Percentiles rank a stretch among this genome's conserved stretches.
phyloP scores from a whole-genome alignment of 768 basidiomycete genomes.

The Sarcomyxa edulis region DNA sequence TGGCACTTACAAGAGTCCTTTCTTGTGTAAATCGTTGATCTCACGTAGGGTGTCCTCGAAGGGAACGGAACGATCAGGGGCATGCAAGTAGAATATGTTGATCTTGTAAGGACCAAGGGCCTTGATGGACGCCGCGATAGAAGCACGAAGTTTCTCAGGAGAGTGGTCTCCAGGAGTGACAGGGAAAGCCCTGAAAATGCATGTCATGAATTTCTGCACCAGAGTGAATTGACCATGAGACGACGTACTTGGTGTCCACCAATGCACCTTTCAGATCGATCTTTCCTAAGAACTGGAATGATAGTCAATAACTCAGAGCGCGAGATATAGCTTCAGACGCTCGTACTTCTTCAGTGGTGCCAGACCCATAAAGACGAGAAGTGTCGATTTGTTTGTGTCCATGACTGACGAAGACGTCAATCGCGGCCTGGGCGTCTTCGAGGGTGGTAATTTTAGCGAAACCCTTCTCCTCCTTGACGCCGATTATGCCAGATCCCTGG shows the following conservation, averaged over 20 bases:
- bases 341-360: conserved; percentile 39
- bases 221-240: background rate
- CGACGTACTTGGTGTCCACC: conserved; percentile 38
- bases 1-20: conserved; percentile 27
- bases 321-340: too few relatives aligned
- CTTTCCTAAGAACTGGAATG: conserved; percentile 29
- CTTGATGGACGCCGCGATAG: conserved; percentile 32
- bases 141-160: conserved; percentile 28
- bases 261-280: conserved; percentile 30
- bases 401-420: conserved; percentile 33
- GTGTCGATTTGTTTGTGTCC: conserved; percentile 41
- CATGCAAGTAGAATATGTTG: conserved; percentile 42
- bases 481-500: conserved; percentile 42
- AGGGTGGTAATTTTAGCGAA: conserved; percentile 32
- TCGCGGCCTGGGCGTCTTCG: conserved; percentile 37
- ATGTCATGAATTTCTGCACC: too few relatives aligned
- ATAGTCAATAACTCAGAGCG: background rate
- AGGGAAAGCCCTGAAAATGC: conserved; percentile 37
- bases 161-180: conserved; percentile 35
- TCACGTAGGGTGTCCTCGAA: conserved; percentile 38
- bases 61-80: conserved; percentile 39
- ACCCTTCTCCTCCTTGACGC: too few relatives aligned
- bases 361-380: conserved; percentile 36
- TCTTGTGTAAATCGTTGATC: conserved; percentile 32
- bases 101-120: conserved; percentile 32